These are phyloP conservation scores for Lumnitzera littorea DNA, from an alignment of 345 rosid genomes.

Conservation along the genomic window DNA sequence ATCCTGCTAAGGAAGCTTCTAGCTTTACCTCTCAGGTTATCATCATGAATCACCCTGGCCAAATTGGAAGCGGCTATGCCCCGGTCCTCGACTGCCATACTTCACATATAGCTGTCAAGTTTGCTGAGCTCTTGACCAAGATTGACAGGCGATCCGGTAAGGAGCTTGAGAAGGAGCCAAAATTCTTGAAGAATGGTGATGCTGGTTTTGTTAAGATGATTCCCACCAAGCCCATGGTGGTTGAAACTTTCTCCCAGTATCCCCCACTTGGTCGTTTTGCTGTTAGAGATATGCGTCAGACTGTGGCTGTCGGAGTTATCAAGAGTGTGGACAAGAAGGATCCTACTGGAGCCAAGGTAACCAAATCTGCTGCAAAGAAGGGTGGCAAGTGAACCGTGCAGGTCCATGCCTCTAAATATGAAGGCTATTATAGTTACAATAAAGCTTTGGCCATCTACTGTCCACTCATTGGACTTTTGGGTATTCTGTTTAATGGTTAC, in stretches of 20 bases:
- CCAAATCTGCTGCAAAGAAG: conserved; percentile 86
- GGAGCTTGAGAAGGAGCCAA: conserved; percentile 85
- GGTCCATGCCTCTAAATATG: background rate
- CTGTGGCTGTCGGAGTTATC: conserved; percentile 83
- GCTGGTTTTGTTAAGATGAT: conserved; percentile 76
- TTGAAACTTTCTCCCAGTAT: conserved; percentile 70
- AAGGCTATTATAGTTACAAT: conserved; percentile 4
- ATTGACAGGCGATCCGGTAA: conserved; percentile 73
- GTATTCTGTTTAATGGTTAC: conserved; percentile 6
- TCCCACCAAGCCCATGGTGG: conserved; percentile 92
- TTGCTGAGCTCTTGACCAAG: conserved; percentile 59
- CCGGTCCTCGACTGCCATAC: conserved; percentile 88
- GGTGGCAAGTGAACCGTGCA: conserved; percentile 56
- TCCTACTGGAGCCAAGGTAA: conserved; percentile 72
- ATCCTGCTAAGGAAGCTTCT: conserved; percentile 75
- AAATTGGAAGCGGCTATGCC: conserved; percentile 83
- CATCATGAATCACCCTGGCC: conserved; percentile 95
- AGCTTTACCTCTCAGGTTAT: conserved; percentile 80
- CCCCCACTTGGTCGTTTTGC: conserved; percentile 91
- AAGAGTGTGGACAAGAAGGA: conserved; percentile 89
- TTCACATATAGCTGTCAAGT: conserved; percentile 77
- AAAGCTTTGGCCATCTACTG: conserved; percentile 11
- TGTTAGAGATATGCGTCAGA: conserved; percentile 91
- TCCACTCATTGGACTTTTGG: background rate
- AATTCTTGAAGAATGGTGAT: conserved; percentile 81